Evolutionary conservation across 257 asterid species (phyloP).

Genomic region (Nicotiana attenuata): DNA sequence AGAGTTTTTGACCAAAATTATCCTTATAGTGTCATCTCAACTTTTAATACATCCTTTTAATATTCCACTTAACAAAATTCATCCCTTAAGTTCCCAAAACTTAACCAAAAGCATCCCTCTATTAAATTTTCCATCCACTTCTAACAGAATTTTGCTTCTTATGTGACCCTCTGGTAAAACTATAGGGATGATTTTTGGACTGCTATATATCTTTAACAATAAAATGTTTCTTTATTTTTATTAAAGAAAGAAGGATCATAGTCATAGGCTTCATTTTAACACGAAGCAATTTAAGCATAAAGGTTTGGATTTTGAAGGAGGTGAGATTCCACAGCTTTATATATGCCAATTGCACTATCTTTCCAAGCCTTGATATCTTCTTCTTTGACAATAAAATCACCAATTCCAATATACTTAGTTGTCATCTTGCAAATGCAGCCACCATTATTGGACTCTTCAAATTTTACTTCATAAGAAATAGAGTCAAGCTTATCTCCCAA

Average conservation of each 20-base stretch:
- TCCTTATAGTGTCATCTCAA: too few species aligned
- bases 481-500: slow-evolving; percentile 23
- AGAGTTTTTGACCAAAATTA: too few species aligned
- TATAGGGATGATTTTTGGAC: too few species aligned
- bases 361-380: slow-evolving; percentile 36
- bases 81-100: too few species aligned
- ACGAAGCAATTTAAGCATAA: not conserved
- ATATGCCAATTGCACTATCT: slow-evolving; percentile 23
- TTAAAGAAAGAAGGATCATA: not conserved
- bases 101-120: too few species aligned
- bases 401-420: slow-evolving; percentile 26
- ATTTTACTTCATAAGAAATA: slow-evolving; percentile 21
- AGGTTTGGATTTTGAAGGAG: slow-evolving; percentile 21
- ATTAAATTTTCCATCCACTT: too few species aligned
- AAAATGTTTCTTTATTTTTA: too few species aligned
- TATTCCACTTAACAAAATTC: too few species aligned
- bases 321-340: slow-evolving; percentile 30
- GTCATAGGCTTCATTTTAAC: not conserved
- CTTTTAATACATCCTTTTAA: too few species aligned
- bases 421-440: slow-evolving; percentile 28
- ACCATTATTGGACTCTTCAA: slow-evolving; percentile 27
- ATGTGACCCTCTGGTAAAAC: too few species aligned
- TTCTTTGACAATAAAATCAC: slow-evolving; percentile 19
- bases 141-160: too few species aligned
- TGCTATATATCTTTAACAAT: too few species aligned